Percentiles rank a stretch among this genome's conserved stretches.
phyloP scores from a whole-genome alignment of 1,284 basidiomycete species.

The Rhodotorula sp. region DNA sequence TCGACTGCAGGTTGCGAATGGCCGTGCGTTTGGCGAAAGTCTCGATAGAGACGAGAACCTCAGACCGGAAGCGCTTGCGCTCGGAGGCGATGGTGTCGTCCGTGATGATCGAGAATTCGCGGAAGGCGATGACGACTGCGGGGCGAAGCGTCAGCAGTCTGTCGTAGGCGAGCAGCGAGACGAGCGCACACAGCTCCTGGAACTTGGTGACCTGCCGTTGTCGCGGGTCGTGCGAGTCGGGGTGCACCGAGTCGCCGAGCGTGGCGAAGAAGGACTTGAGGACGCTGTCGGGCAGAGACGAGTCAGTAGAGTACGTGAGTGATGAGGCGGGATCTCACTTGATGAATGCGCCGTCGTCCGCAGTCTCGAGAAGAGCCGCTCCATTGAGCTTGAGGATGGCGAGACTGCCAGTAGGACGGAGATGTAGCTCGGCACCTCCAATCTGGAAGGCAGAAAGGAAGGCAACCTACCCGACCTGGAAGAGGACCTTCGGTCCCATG shows the following conservation, averaged over 20 bases:
- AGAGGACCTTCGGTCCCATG: conserved; percentile 91
- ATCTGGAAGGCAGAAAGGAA: accelerated
- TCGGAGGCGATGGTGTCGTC: conserved; percentile 91
- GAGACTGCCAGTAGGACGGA: conserved; percentile 45
- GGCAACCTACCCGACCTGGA: conserved; percentile 85
- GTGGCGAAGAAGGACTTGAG: conserved; percentile 94
- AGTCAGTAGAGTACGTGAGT: not conserved
- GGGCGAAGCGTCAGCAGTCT: not conserved
- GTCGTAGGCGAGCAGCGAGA: accelerated
- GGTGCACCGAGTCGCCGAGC: conserved; percentile 92
- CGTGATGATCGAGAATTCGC: conserved; percentile 90
- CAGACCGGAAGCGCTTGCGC: conserved; percentile 79
- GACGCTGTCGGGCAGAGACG: conserved; percentile 56
- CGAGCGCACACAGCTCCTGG: conserved; percentile 68
- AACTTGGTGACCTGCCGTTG: conserved; percentile 94
- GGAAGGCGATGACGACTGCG: conserved; percentile 75
- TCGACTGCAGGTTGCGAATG: conserved; percentile 78
- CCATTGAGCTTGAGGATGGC: conserved; percentile 99
- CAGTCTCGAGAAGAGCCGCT: conserved; percentile 86
- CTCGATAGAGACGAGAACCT: conserved; percentile 92
- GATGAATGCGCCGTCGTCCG: conserved; percentile 96
- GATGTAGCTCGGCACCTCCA: not conserved
- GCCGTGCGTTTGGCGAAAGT: conserved; percentile 93
- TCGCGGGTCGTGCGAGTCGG: conserved; percentile 80
- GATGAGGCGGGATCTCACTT: conserved; percentile 57